Evolutionary conservation across 768 basidiomycete species (phyloP), one percentile per base, ranked within the genome.

Genomic region (Termitomyces titanicus): DNA sequence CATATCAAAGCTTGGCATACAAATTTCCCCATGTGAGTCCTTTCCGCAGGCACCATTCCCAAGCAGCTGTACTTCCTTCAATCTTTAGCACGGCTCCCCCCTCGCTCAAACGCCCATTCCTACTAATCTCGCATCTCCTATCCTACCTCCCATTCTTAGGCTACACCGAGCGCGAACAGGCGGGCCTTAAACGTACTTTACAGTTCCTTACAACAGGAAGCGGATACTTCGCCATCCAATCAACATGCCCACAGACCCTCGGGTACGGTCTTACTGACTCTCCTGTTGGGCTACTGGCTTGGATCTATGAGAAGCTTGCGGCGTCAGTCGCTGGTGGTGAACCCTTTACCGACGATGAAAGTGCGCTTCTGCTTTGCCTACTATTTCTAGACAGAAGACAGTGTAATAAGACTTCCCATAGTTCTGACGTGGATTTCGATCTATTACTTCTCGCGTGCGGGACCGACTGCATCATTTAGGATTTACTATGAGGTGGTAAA

Each of bases 341-440:
- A 42, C 44, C 48, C 7, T 63, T 73, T 74, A 0, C 85, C 83
- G 71, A 72, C 11, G 81, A 82, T 25, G 80, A 84, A 68, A 72
- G 84, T 78, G 48, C 18, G 47, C 17, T 24, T 5, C 35, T 35
- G 17, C 11, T 15, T 47, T 47, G 4, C n/a, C 18, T 5, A 9
- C 33, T 20, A 15, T 33, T 22, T 34, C 33, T 8, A 25, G 22
- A 47, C 47, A 13, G 13, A 47, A 18, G 42, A 43, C 40, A 31
- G 11, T 27, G 17, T 22, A 15, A 24, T 24, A 25, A 37, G 35
- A 49, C n/a, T 49, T 54, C 27, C 63, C 10, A 50, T 58, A 84
- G 84, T 85, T 1, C 60, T 86, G 29, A 82, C 80, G 0, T 86
- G 84, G 83, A 64, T 83, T 5, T 83, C 81, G 1, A 71, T 84